phyloP scores from a whole-genome alignment of 1,284 basidiomycete species.

The Cryptococcus sp. region DNA sequence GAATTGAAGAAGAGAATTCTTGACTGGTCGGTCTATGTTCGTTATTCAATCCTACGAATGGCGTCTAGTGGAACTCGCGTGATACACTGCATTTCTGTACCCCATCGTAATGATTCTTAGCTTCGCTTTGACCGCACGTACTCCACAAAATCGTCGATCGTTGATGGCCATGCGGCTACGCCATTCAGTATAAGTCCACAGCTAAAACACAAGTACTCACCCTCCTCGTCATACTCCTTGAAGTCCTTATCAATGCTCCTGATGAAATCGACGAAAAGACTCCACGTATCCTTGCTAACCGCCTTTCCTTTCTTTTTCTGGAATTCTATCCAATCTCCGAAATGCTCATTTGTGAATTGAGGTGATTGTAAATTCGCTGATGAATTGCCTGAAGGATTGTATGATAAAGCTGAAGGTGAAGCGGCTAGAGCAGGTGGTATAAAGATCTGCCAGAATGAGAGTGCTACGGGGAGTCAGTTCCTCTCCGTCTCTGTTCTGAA shows the following conservation, averaged over 20 bases:
- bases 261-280: slow-evolving; percentile 63
- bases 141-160: slow-evolving; percentile 49
- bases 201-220: slow-evolving; percentile 48
- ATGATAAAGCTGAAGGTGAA: slow-evolving; percentile 60
- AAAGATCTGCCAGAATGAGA: slow-evolving; percentile 72
- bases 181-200: not conserved
- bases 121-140: slow-evolving; percentile 24
- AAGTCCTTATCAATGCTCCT: slow-evolving; percentile 75
- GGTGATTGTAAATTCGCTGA: slow-evolving; percentile 43
- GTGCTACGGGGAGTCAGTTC: slow-evolving; percentile 8
- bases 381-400: slow-evolving; percentile 35
- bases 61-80: too few relatives aligned
- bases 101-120: not conserved
- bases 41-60: too few relatives aligned
- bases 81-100: not conserved
- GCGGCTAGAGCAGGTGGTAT: slow-evolving; percentile 72
- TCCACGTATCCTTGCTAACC: slow-evolving; percentile 92
- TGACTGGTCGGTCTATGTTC: too few relatives aligned
- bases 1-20: too few relatives aligned
- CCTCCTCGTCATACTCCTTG: slow-evolving; percentile 76
- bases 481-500: not conserved
- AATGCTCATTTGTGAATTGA: slow-evolving; percentile 65
- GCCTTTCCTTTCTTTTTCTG: slow-evolving; percentile 67
- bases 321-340: slow-evolving; percentile 80
- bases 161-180: slow-evolving; percentile 19